Evolutionary conservation across 768 basidiomycete species (phyloP).

Genomic region (Auriculariales sp.): DNA sequence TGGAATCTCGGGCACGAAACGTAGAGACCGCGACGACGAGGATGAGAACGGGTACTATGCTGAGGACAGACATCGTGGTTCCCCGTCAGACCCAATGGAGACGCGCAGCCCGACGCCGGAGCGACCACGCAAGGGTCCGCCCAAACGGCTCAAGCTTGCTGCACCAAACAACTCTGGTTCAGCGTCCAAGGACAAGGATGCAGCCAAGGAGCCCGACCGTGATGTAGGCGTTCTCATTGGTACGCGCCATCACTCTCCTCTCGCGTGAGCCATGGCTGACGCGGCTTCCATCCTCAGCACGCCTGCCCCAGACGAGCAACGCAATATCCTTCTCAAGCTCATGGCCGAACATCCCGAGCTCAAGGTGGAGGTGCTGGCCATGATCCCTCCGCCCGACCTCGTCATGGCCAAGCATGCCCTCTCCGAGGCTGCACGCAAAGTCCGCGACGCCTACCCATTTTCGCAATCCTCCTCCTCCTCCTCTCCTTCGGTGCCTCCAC

Average conservation of each 20-base stretch:
- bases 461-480: conserved; percentile 32
- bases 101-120: conserved; percentile 75
- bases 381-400: conserved; percentile 76
- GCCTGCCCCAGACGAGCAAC: conserved; percentile 63
- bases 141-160: conserved; percentile 46
- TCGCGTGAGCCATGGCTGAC: conserved; percentile 1
- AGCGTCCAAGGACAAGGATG: conserved; percentile 36
- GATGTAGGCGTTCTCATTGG: conserved; percentile 72
- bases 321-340: conserved; percentile 59
- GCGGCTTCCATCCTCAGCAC: conserved; percentile 37
- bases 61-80: conserved; percentile 21
- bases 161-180: too few relatives aligned
- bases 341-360: conserved; percentile 53
- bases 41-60: neutral
- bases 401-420: conserved; percentile 60
- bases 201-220: conserved; percentile 28
- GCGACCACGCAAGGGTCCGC: conserved; percentile 50
- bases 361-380: conserved; percentile 53
- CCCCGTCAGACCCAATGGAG: conserved; percentile 66
- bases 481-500: conserved; percentile 15
- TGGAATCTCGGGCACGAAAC: conserved; percentile 54
- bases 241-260: conserved; percentile 19
- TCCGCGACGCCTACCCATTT: conserved; percentile 75
- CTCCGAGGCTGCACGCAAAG: conserved; percentile 50
- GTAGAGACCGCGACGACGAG: conserved; percentile 63